A percentile compares a stretch with the other conserved stretches of the same genome.
Conservation (phyloP, 2,329 filamentous ascomycete species). For the Cladosporium sphaerospermum region DNA sequence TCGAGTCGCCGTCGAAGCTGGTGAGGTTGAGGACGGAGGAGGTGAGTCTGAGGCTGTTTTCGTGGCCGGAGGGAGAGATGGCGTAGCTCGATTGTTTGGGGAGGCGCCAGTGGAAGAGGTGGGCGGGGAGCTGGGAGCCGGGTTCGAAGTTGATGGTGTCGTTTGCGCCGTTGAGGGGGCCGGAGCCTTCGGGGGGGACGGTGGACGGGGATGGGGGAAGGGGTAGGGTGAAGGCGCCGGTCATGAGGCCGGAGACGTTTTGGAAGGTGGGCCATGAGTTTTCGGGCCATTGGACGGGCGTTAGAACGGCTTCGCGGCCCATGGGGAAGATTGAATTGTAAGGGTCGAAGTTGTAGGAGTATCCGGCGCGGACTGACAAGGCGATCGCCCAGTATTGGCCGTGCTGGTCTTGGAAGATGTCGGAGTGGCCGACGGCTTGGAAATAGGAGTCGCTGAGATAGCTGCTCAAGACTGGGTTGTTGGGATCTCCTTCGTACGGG, state of each 20-base stretch:
- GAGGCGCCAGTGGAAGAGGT: constrained; percentile 53
- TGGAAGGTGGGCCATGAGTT: constrained; percentile 34
- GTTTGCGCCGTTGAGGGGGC: constrained; percentile 37
- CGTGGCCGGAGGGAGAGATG: constrained; percentile 38
- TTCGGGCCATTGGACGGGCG: constrained; percentile 43
- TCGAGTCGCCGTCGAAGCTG: constrained; percentile 45
- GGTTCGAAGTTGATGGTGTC: constrained; percentile 44
- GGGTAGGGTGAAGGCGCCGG: constrained; percentile 11
- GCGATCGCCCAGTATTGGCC: constrained; percentile 50
- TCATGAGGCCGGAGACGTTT: constrained; percentile 40
- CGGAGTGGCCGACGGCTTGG: constrained; percentile 51
- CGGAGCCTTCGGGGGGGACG: constrained; percentile 29
- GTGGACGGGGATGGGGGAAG: constrained; percentile 39
- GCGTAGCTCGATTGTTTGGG: constrained; percentile 40
- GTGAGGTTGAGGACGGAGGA: constrained; percentile 50
- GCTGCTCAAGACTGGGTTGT: constrained; percentile 22
- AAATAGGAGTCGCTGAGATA: constrained; percentile 24
- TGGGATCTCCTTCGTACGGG: constrained; percentile 19
- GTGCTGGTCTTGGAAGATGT: constrained; percentile 46
- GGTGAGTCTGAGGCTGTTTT: constrained; percentile 41
- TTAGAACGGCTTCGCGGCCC: constrained; percentile 49
- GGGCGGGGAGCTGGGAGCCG: constrained; percentile 40
- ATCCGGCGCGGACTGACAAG: constrained; percentile 41
- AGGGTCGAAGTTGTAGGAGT: constrained; percentile 27
- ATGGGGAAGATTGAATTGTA: constrained; percentile 40